Evolutionary conservation across 2,329 filamentous ascomycete genomes (phyloP), one percentile per base, ranked within the genome.

Genomic region (Colletotrichum liriopes): DNA sequence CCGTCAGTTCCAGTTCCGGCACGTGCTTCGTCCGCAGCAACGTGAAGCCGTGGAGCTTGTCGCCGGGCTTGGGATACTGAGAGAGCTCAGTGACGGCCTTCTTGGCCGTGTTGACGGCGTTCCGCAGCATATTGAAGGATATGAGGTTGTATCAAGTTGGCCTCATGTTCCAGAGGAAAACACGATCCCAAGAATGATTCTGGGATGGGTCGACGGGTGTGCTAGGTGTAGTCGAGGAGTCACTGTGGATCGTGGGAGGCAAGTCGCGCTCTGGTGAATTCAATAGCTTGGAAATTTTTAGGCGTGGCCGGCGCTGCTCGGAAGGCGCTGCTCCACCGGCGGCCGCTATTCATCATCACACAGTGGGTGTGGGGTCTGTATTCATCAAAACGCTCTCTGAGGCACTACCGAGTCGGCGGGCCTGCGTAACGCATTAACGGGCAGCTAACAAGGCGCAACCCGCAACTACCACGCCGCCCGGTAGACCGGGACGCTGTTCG

Each of bases 21-120:
- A 99, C 94, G 84, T 97, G 93, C 84, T 98, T 97, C 73, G 93
- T 90, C 73, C 96, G 91, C 78, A 95, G 87, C 65, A 99, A 86
- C 0, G 95, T 98, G 84, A 99, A 99, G 78, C 96, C 96, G 82
- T 98, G 93, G 51, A 98, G 89, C 83, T 93, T 93, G 79, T 96
- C 92, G 79, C 96, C 96, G 1, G 93, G 89, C 74, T 90, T 91
- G 7, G 95, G 95, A 76, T 93, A 93, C 77, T 89, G 90, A 65
- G 92, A 89, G 75, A 96, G 86, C 79, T 94, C 93, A 23, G 94
- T 94, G 58, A 96, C 90, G 61, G 93, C 93, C 77, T 86, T 89
- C 77, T 85, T 86, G 62, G 87, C 85, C 64, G 85, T 83, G 55
- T 81, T 86, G 71, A 82, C 81, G 51, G 82, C 82, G 74, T 86